A percentile compares a stretch with the other conserved stretches of the same genome.
Conservation (phyloP, 1,284 basidiomycete genomes). For the Malassezia sp. region DNA sequence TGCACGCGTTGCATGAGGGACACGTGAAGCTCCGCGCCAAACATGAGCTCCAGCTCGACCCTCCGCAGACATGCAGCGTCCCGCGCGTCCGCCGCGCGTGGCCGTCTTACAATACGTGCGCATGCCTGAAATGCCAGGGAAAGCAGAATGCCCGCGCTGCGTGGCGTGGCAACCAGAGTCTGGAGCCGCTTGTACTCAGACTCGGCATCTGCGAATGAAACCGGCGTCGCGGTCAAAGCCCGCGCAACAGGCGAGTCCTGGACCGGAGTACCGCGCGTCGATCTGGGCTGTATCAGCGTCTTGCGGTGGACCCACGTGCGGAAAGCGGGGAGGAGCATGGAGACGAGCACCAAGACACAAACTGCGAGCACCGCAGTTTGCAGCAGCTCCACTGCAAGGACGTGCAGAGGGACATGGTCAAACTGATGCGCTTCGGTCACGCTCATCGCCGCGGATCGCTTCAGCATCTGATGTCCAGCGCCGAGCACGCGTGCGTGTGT, state of each 20-base stretch:
- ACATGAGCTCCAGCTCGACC: conserved; percentile 4
- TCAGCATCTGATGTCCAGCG: conserved; percentile 38
- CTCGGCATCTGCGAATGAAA: too few relatives aligned
- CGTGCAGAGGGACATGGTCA: conserved; percentile 28
- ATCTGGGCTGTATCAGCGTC: too few relatives aligned
- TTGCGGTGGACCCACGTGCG: too few relatives aligned
- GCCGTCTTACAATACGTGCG: background rate
- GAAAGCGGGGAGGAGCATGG: too few relatives aligned
- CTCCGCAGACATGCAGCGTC: conserved; percentile 1
- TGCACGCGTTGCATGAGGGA: background rate
- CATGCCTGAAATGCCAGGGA: too few relatives aligned
- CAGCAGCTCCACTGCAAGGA: conserved; percentile 29
- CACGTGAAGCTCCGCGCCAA: background rate
- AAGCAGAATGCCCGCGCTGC: too few relatives aligned
- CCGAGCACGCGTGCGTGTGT: conserved; percentile 24
- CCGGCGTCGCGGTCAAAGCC: too few relatives aligned
- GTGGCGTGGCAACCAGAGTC: too few relatives aligned
- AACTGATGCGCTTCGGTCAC: conserved; percentile 20
- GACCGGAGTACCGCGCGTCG: too few relatives aligned
- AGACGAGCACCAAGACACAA: conserved; percentile 24
- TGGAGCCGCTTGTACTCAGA: too few relatives aligned
- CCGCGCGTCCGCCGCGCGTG: background rate
- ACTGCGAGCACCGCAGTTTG: conserved; percentile 23
- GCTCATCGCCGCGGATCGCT: conserved; percentile 19
- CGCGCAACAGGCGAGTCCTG: too few relatives aligned